Evolutionary conservation across 2,329 filamentous ascomycete species (phyloP).

Genomic region (Cylindrodendrum hubeiense): DNA sequence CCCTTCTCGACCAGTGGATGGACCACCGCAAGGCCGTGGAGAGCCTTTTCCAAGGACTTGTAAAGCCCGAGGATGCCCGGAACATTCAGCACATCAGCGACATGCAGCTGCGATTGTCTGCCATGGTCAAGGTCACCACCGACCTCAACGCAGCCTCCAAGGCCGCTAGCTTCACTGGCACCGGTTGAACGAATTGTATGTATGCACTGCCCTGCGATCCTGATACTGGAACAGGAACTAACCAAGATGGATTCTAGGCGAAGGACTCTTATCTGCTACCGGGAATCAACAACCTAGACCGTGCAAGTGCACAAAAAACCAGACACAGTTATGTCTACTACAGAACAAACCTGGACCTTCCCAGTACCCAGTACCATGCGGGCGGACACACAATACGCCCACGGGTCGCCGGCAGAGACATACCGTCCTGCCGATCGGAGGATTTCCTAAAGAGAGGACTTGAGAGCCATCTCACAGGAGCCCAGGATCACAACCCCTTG

Average conservation of each 20-base stretch:
- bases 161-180: slow-evolving; percentile 42
- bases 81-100: slow-evolving; percentile 66
- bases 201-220: background rate
- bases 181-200: slow-evolving; percentile 48
- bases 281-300: slow-evolving; percentile 29
- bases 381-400: slow-evolving; percentile 33
- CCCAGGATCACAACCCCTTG: slow-evolving; percentile 29
- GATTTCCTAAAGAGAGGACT: slow-evolving; percentile 31
- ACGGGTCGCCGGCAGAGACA: slow-evolving; percentile 36
- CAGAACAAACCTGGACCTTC: slow-evolving; percentile 41
- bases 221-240: slow-evolving; percentile 11
- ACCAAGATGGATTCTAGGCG: slow-evolving; percentile 17
- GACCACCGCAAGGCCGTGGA: slow-evolving; percentile 75
- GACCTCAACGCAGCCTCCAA: slow-evolving; percentile 43
- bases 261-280: slow-evolving; percentile 43
- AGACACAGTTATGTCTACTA: slow-evolving; percentile 38
- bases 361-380: slow-evolving; percentile 31
- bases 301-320: slow-evolving; percentile 41
- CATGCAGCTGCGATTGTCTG: slow-evolving; percentile 62
- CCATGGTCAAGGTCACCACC: slow-evolving; percentile 65
- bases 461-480: slow-evolving; percentile 35
- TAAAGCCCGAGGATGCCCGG: slow-evolving; percentile 64
- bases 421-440: slow-evolving; percentile 30
- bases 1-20: slow-evolving; percentile 67
- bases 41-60: slow-evolving; percentile 65